These are phyloP conservation scores for Xerocomus potaroensis DNA, from an alignment of 768 basidiomycete species.

Conservation along the genomic window DNA sequence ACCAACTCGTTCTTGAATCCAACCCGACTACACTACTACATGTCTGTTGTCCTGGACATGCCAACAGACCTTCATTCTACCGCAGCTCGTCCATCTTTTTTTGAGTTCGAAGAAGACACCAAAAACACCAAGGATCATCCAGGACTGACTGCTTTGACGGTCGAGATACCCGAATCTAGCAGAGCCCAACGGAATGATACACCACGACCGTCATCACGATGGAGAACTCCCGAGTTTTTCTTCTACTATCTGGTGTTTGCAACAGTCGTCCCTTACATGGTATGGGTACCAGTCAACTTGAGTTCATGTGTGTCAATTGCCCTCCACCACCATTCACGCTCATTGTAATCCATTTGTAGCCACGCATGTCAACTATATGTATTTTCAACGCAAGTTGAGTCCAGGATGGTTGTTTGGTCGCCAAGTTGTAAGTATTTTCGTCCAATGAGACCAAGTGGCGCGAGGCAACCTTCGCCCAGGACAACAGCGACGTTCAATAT, in stretches of 20 bases:
- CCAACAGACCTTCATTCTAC: slow-evolving; percentile 32
- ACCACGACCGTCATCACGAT: slow-evolving; percentile 47
- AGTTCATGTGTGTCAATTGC: slow-evolving; percentile 62
- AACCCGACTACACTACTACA: neutral
- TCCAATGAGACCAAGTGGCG: neutral
- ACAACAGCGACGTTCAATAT: slow-evolving; percentile 91
- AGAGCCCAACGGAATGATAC: slow-evolving; percentile 24
- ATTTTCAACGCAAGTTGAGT: slow-evolving; percentile 55
- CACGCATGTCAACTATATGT: slow-evolving; percentile 67
- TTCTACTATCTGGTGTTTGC: slow-evolving; percentile 62
- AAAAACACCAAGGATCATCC: slow-evolving; percentile 3
- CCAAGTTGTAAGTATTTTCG: slow-evolving; percentile 54
- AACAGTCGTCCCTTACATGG: slow-evolving; percentile 67
- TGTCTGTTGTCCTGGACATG: slow-evolving; percentile 28
- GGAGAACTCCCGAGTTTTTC: slow-evolving; percentile 79
- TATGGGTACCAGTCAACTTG: slow-evolving; percentile 66
- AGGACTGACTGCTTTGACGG: slow-evolving; percentile 48
- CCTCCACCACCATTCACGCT: slow-evolving; percentile 3
- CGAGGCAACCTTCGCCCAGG: slow-evolving; percentile 44
- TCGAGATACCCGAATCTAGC: slow-evolving; percentile 48
- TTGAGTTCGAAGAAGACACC: slow-evolving; percentile 15
- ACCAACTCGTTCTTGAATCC: neutral
- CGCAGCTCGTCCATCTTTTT: slow-evolving; percentile 2
- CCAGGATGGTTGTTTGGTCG: slow-evolving; percentile 82
- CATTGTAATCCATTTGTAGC: slow-evolving; percentile 37